Evolutionary conservation across 2,329 filamentous ascomycete genomes (phyloP).

Genomic region (Aspergillus persii): DNA sequence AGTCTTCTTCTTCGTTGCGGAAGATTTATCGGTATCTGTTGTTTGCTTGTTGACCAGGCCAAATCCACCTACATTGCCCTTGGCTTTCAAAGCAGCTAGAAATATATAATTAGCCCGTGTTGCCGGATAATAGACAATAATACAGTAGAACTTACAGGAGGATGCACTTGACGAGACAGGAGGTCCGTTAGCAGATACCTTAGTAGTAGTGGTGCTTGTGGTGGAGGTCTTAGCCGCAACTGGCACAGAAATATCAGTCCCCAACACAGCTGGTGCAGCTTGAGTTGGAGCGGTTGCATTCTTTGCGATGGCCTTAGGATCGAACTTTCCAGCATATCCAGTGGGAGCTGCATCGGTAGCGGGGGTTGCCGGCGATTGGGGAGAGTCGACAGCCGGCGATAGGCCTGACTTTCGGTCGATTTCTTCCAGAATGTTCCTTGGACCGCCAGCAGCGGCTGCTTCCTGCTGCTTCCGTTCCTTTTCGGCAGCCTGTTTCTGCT

Average conservation of each 20-base stretch:
- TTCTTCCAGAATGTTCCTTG: slow-evolving; percentile 66
- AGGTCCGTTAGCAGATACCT: slow-evolving; percentile 45
- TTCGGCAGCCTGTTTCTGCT: slow-evolving; percentile 76
- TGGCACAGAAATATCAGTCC: slow-evolving; percentile 54
- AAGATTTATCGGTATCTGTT: slow-evolving; percentile 63
- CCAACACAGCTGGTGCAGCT: slow-evolving; percentile 55
- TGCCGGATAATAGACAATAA: slow-evolving; percentile 1
- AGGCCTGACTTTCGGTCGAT: slow-evolving; percentile 67
- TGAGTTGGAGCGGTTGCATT: slow-evolving; percentile 63
- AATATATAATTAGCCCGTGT: slow-evolving; percentile 12
- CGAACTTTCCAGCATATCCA: slow-evolving; percentile 75
- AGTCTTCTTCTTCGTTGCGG: slow-evolving; percentile 64
- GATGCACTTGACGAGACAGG: slow-evolving; percentile 41
- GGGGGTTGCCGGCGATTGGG: slow-evolving; percentile 51
- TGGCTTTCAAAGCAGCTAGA: slow-evolving; percentile 60
- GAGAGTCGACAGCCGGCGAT: slow-evolving; percentile 54
- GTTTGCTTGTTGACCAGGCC: slow-evolving; percentile 70
- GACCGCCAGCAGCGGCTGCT: slow-evolving; percentile 60
- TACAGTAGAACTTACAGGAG: slow-evolving; percentile 33
- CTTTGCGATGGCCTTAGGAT: slow-evolving; percentile 82
- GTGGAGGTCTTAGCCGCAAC: slow-evolving; percentile 45
- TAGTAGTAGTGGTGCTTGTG: slow-evolving; percentile 39
- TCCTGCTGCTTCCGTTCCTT: slow-evolving; percentile 71
- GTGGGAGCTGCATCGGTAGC: slow-evolving; percentile 51
- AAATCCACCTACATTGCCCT: slow-evolving; percentile 76